phyloP scores from a whole-genome alignment of 2,329 filamentous ascomycete species.

The Ascochyta lentis region DNA sequence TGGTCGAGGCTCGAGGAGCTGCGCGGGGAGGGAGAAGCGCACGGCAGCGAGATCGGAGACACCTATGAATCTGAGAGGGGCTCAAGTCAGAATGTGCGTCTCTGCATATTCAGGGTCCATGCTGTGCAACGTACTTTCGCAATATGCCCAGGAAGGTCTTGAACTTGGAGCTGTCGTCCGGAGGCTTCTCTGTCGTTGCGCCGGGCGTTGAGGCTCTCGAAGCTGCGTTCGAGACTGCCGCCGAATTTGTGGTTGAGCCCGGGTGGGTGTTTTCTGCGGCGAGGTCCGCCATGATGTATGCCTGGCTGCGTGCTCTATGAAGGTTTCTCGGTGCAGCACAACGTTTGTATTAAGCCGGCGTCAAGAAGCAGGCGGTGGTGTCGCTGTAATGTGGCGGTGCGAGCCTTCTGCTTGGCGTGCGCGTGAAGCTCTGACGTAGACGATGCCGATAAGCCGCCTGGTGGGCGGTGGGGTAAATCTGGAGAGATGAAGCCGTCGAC shows the following conservation, averaged over 20 bases:
- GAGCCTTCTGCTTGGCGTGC: slow-evolving; percentile 12
- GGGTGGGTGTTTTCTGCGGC: slow-evolving; percentile 35
- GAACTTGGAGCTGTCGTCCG: slow-evolving; percentile 86
- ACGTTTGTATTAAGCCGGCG: slow-evolving; percentile 5
- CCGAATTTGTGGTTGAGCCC: slow-evolving; percentile 33
- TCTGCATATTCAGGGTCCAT: slow-evolving; percentile 10
- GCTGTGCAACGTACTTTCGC: slow-evolving; percentile 70
- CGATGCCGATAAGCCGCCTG: slow-evolving; percentile 27
- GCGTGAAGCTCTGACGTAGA: slow-evolving; percentile 36
- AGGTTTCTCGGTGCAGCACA: background rate
- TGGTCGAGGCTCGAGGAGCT: slow-evolving; percentile 92
- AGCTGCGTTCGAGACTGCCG: slow-evolving; percentile 42
- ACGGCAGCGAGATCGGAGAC: slow-evolving; percentile 95
- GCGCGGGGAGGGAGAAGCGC: slow-evolving; percentile 92
- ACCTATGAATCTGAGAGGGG: slow-evolving; percentile 78
- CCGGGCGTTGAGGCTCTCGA: slow-evolving; percentile 47
- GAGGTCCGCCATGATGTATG: slow-evolving; percentile 40
- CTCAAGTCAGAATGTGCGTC: slow-evolving; percentile 19
- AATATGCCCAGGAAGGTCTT: slow-evolving; percentile 87
- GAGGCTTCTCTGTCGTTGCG: slow-evolving; percentile 59
- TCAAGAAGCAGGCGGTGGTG: slow-evolving; percentile 13
- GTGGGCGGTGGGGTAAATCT: slow-evolving; percentile 20
- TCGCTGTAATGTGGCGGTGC: slow-evolving; percentile 24
- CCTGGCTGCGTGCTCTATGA: slow-evolving; percentile 8
- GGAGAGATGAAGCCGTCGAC: slow-evolving; percentile 6